Evolutionary conservation across 1,284 basidiomycete genomes (phyloP), one percentile per base, ranked within the genome.

Genomic region (Bjerkandera adusta): DNA sequence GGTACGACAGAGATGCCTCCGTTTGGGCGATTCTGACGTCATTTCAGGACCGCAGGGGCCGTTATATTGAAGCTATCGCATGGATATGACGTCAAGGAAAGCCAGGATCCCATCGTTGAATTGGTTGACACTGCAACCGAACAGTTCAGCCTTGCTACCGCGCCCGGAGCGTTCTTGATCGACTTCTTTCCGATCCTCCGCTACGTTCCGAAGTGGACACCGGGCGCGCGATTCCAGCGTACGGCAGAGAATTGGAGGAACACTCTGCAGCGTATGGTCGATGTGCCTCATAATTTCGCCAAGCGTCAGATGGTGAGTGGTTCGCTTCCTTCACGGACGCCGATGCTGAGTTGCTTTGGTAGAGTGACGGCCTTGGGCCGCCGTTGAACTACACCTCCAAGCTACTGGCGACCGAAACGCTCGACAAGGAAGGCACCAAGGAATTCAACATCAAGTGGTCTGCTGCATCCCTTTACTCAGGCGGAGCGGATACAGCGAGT

Each of bases 181-280:
- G 45, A 47, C 22, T 21, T 35, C 16, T 33, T 47, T 16, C 45
- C 45, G 7, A 18, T 41, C 7, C 39, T 56, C 24, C 49, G 49
- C 25, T 25, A 49, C 26, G 41, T 56, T n/a, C 54, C 56, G 2
- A 16, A 24, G 7, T 57, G 56, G 56, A 35, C 56, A 7, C 56
- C 54, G 7, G 22, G 72, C 3, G 66, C 69, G 0, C 60, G 60
- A 1, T 75, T 77, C 68, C 57, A 68, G 13, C 68, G 69, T 18
- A 71, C 72, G 38, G 76, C 68, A 0, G 64, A 60, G 56, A 65
- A 51, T 25, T 65, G 66, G 60, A 57, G 54, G 40, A 45, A 50
- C 22, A 18, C 20, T 20, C 7, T 47, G 3, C 24, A 36, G 15
- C 26, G 32, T 53, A 45, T 48, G 36, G 47, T 40, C 10, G 32